Base-by-base conservation (phyloP, 768 basidiomycete species). In the Xerocomus spinulosus region DNA sequence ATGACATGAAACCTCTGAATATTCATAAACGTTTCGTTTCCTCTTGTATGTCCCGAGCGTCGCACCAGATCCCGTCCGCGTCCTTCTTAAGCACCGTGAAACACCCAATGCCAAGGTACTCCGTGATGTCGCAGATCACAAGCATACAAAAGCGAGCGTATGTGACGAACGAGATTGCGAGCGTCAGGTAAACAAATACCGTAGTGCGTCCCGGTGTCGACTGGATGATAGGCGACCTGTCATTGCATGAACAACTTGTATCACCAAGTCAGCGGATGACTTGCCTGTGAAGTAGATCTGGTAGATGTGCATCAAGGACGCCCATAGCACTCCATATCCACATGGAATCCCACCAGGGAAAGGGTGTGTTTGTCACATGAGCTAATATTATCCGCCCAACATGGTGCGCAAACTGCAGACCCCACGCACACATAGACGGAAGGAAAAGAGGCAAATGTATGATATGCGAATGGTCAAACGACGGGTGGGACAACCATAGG, bases 301-400 rank as follows among this genome's bases (percentile, higher is more conserved):
- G 81, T 35, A 90, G 63, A 63, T 93, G 91, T 3, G 89, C 92
- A 61, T 98, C 95, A 13, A 90, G 49, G 1, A 86, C 87, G 3
- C 84, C 87, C 13, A 90, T 60, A 3, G 81, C 63, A 52, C 81
- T 88, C 82, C 86, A 89, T 8, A 91, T 64, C 84, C 93, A 94
- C 64, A 94, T 80, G 59, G 78, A 80, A 62, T 94, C 88, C 81
- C 87, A 93, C 61, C 77, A 73, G 0, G 96, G 96, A 73, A 97
- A 95, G 5, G 80, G 71, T 36, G 77, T 73, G 53, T 81, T 82
- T 43, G 94, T 93, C 24, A 96, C 82, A 66, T 98, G 96, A 1
- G 93, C 89, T 38, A 96, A 71, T 59, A 97, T 98, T 76, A 98
- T 87, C 55, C 85, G 73, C 10, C 92, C 91, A 30, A 96, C 94